Percentiles rank a stretch among this genome's conserved stretches.
These are phyloP conservation scores for Retiboletus fuscus DNA, from an alignment of 1,284 basidiomycete genomes.

Conservation along the genomic window DNA sequence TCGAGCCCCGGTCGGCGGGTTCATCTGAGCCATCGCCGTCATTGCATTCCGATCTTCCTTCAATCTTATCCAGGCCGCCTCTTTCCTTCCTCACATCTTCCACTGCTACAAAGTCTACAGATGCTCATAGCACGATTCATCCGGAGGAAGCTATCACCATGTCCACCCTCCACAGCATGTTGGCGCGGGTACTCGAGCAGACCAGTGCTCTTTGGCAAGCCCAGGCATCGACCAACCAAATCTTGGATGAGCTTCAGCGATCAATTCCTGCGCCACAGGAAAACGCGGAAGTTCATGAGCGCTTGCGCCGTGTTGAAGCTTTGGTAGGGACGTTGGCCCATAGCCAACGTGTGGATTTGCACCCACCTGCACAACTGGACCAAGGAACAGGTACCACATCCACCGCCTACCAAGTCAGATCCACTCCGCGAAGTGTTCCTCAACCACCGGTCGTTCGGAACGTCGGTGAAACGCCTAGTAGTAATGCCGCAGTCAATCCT, in stretches of 20 bases:
- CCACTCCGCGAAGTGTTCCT: constrained; percentile 36
- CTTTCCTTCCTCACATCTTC: constrained; percentile 41
- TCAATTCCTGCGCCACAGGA: constrained; percentile 35
- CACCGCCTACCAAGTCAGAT: constrained; percentile 29
- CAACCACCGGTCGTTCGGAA: constrained; percentile 25
- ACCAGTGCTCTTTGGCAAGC: constrained; percentile 63
- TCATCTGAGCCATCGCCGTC: constrained; percentile 29
- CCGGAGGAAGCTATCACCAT: constrained; percentile 49
- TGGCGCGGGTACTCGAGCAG: constrained; percentile 63
- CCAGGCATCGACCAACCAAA: constrained; percentile 64
- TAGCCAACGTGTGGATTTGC: background rate
- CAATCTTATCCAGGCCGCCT: constrained; percentile 24
- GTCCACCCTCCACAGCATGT: constrained; percentile 53
- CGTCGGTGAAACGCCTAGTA: no score
- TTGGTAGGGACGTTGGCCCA: constrained; percentile 52
- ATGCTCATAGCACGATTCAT: constrained; percentile 47
- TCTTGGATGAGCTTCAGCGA: constrained; percentile 54
- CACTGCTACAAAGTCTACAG: no score
- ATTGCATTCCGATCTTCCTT: constrained; percentile 30
- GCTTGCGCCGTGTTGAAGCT: constrained; percentile 53
- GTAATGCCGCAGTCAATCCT: no score
- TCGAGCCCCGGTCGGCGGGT: background rate
- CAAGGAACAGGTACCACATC: constrained; percentile 24
- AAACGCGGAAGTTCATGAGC: constrained; percentile 49
- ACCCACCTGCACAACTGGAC: background rate